Conservation (phyloP, 192 early-diverging fungal species). For the Backusella sp. region DNA sequence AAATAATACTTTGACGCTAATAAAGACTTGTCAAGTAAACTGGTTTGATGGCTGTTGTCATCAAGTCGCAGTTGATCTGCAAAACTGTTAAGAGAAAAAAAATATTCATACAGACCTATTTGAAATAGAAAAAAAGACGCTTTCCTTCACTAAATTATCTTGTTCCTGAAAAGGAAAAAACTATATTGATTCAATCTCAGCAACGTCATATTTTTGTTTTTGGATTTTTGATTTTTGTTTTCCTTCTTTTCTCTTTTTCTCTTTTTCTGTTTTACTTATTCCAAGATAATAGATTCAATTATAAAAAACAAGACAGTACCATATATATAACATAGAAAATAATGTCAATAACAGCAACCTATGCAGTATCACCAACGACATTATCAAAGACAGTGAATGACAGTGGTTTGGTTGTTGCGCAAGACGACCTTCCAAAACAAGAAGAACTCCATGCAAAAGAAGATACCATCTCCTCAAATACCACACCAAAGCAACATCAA, state of each 20-base stretch:
- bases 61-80: neutral
- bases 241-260: neutral
- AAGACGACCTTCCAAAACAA: neutral
- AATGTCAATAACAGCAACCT: neutral
- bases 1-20: neutral
- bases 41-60: neutral
- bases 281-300: neutral
- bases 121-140: neutral
- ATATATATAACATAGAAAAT: neutral
- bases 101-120: neutral
- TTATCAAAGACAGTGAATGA: neutral
- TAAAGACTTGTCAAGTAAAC: neutral
- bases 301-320: neutral
- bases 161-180: constrained; percentile 6
- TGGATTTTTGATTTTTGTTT: neutral
- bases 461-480: neutral
- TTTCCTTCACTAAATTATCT: neutral
- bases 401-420: neutral
- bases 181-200: neutral
- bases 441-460: neutral
- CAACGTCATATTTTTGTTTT: neutral
- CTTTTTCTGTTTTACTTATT: neutral
- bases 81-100: neutral
- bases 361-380: neutral
- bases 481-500: neutral